phyloP scores from a whole-genome alignment of 257 asterid genomes.

The Capsicum rhomboideum region DNA sequence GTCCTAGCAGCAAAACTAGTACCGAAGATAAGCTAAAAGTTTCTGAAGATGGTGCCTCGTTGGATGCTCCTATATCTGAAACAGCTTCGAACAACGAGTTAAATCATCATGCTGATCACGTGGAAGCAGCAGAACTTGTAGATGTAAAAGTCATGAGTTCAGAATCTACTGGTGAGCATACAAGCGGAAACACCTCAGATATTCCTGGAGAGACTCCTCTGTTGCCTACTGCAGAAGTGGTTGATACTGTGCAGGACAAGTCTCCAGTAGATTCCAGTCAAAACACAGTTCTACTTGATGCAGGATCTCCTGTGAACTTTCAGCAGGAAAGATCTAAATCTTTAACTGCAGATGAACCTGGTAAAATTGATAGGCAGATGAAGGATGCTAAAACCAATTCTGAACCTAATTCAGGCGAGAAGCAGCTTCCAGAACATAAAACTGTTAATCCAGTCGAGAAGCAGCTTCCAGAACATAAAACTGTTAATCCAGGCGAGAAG shows the following conservation, averaged over 20 bases:
- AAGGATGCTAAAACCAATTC: conserved; percentile 29
- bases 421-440: conserved; percentile 38
- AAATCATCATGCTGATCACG: conserved; percentile 29
- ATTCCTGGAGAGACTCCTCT: conserved; percentile 27
- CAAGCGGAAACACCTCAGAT: conserved; percentile 28
- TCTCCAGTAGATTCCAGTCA: conserved; percentile 39
- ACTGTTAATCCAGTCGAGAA: conserved; percentile 21
- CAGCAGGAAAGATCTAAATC: conserved; percentile 36
- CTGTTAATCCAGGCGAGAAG: conserved; percentile 21
- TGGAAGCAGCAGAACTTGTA: conserved; percentile 28
- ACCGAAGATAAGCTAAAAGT: conserved; percentile 27
- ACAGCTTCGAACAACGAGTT: conserved; percentile 31
- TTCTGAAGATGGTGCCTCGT: conserved; percentile 32
- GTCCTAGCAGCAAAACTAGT: conserved; percentile 23
- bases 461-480: conserved; percentile 37
- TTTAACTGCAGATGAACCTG: conserved; percentile 31
- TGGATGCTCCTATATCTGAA: conserved; percentile 45
- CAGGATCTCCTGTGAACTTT: conserved; percentile 21
- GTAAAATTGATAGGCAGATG: conserved; percentile 22
- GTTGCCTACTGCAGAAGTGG: conserved; percentile 23
- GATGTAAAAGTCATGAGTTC: conserved; percentile 31
- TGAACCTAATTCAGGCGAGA: conserved; percentile 41
- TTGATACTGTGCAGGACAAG: conserved; percentile 26
- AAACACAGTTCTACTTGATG: conserved; percentile 26
- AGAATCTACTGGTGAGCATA: conserved; percentile 24